Conservation (phyloP, 2,329 filamentous ascomycete species). For the Zasmidium angulare region DNA sequence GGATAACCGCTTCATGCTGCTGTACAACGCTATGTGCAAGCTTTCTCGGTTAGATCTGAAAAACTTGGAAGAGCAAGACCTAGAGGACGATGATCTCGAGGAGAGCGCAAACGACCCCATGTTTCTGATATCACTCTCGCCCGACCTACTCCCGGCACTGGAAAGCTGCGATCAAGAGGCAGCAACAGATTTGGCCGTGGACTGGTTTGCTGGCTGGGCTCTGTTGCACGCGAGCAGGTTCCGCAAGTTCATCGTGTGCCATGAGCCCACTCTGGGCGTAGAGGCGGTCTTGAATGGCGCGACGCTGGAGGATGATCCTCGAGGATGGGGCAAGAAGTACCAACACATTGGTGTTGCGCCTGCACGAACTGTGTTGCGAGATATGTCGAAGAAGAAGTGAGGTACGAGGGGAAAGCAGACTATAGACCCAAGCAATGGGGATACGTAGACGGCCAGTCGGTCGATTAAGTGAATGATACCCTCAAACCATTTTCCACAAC, state of each 20-base stretch:
- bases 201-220: constrained; percentile 36
- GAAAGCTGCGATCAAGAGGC: constrained; percentile 21
- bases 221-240: constrained; percentile 23
- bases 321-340: constrained; percentile 28
- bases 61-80: constrained; percentile 20
- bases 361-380: constrained; percentile 15
- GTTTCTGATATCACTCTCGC: constrained; percentile 25
- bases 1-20: constrained; percentile 18
- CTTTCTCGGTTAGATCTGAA: constrained; percentile 29
- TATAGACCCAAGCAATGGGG: no score
- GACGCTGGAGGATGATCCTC: constrained; percentile 17
- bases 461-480: no score
- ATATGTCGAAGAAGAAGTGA: constrained; percentile 9
- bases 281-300: constrained; percentile 3
- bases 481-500: no score
- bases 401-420: no score
- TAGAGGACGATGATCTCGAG: constrained; percentile 9
- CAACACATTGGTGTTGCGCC: constrained; percentile 28
- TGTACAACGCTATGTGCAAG: constrained; percentile 26
- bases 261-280: constrained; percentile 18
- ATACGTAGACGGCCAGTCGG: no score
- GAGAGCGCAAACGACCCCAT: constrained; percentile 18
- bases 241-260: constrained; percentile 31
- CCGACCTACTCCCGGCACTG: constrained; percentile 26
- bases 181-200: constrained; percentile 32